Evolutionary conservation across 805 yeast species (phyloP).

Genomic region (Schizosaccharomyces octosporus): DNA sequence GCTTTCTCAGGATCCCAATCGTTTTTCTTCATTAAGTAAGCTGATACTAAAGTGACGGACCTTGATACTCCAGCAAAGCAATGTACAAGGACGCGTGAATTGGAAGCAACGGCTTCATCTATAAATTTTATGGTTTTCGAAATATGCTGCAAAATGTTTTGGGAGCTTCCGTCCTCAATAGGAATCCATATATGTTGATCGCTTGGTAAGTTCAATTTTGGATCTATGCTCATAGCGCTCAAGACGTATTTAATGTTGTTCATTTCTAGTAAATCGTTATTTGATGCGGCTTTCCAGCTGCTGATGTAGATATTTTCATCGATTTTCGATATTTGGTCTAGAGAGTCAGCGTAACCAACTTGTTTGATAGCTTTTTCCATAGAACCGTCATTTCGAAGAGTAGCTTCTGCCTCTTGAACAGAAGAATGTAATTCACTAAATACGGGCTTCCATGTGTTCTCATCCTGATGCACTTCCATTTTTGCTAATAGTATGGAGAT

Average conservation of each 20-base stretch:
- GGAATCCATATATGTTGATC: background rate
- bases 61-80: conserved; percentile 80
- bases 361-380: background rate
- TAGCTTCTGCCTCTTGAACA: background rate
- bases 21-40: conserved; percentile 67
- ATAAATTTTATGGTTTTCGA: conserved; percentile 42
- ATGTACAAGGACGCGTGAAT: conserved; percentile 18
- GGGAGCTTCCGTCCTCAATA: conserved; percentile 45
- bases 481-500: background rate
- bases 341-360: background rate
- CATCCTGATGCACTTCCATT: background rate
- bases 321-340: background rate
- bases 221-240: background rate
- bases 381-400: background rate
- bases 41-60: conserved; percentile 63
- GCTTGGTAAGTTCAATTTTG: background rate
- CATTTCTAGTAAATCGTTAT: background rate
- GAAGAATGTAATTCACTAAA: background rate
- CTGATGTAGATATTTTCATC: background rate
- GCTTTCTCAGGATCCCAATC: conserved; percentile 36
- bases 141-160: conserved; percentile 39
- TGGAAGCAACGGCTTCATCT: conserved; percentile 22
- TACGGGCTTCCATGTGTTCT: background rate
- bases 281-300: background rate
- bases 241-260: background rate